These are phyloP conservation scores for Exobasidium rhododendri DNA, from an alignment of 1,284 basidiomycete species.

Conservation along the genomic window DNA sequence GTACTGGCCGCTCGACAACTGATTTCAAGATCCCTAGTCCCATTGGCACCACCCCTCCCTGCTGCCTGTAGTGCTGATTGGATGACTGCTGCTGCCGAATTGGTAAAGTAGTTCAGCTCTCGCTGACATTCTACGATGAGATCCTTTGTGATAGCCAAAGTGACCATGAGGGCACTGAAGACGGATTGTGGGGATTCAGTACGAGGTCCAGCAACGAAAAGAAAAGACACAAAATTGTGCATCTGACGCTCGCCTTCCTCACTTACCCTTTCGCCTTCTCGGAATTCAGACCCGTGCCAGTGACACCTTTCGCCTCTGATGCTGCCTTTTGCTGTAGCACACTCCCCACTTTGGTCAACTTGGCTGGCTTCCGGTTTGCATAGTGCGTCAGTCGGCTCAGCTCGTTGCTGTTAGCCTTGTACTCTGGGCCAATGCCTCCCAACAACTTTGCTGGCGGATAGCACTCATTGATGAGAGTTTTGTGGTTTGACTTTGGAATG, in stretches of 20 bases:
- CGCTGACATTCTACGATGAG: conserved; percentile 84
- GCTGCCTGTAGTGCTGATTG: conserved; percentile 67
- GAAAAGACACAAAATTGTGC: not conserved
- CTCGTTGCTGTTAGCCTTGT: conserved; percentile 66
- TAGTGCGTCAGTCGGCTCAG: conserved; percentile 88
- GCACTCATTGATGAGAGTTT: conserved; percentile 80
- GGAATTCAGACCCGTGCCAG: conserved; percentile 63
- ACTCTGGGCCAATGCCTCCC: conserved; percentile 72
- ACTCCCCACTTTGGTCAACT: conserved; percentile 76
- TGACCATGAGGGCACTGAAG: conserved; percentile 67
- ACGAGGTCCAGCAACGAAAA: conserved; percentile 9
- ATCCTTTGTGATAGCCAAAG: conserved; percentile 77
- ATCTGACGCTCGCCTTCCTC: no score
- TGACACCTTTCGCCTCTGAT: conserved; percentile 67
- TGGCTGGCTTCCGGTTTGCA: conserved; percentile 82
- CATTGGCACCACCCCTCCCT: conserved; percentile 19
- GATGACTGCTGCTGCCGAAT: conserved; percentile 72
- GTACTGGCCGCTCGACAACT: conserved; percentile 76
- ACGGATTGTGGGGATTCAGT: conserved; percentile 58
- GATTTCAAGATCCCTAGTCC: conserved; percentile 71
- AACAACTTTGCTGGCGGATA: conserved; percentile 81
- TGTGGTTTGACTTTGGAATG: conserved; percentile 72
- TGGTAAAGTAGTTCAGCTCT: conserved; percentile 77
- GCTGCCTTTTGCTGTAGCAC: conserved; percentile 77
- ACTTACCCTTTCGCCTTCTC: conserved; percentile 75